These are phyloP conservation scores for Onygenales sp. DNA, from an alignment of 2,329 filamentous ascomycete species.

Conservation along the genomic window DNA sequence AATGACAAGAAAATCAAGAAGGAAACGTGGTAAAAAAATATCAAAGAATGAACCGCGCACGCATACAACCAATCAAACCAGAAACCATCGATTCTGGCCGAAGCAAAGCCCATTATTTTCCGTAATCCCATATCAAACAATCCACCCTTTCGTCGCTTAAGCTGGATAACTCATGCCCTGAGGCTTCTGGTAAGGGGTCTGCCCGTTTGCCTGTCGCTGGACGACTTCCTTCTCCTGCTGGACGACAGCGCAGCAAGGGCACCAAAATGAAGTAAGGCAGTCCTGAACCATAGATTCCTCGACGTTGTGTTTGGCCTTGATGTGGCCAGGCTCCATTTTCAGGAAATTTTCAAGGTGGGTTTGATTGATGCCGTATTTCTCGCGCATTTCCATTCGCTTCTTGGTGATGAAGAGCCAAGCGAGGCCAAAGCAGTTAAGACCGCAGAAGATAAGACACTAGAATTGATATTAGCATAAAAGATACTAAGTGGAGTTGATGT, in stretches of 20 bases:
- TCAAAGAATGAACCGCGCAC: too few relatives aligned
- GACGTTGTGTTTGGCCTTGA: constrained; percentile 6
- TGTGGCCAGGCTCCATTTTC: constrained; percentile 5
- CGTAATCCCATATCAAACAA: not conserved
- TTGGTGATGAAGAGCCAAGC: constrained; percentile 2
- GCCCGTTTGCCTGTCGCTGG: not conserved
- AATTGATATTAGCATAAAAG: not conserved
- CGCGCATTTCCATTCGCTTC: constrained; percentile 4
- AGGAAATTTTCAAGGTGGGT: constrained; percentile 6
- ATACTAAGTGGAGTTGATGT: not conserved
- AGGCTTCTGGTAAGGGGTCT: constrained; percentile 2
- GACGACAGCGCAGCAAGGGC: constrained; percentile 4
- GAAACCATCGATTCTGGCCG: too few relatives aligned
- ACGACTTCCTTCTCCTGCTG: constrained; percentile 7
- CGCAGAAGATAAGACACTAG: constrained; percentile 6
- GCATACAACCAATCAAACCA: too few relatives aligned
- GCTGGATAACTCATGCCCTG: constrained; percentile 3
- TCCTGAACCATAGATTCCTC: constrained; percentile 4
- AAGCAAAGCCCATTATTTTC: not conserved
- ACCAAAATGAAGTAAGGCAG: constrained; percentile 3
- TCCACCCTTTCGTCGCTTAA: not conserved
- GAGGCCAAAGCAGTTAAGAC: constrained; percentile 5
- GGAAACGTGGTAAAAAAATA: too few relatives aligned
- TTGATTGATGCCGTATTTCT: constrained; percentile 5
- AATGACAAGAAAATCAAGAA: too few relatives aligned